phyloP scores from a whole-genome alignment of 2,329 filamentous ascomycete genomes.

The Pseudogymnoascus sp. region DNA sequence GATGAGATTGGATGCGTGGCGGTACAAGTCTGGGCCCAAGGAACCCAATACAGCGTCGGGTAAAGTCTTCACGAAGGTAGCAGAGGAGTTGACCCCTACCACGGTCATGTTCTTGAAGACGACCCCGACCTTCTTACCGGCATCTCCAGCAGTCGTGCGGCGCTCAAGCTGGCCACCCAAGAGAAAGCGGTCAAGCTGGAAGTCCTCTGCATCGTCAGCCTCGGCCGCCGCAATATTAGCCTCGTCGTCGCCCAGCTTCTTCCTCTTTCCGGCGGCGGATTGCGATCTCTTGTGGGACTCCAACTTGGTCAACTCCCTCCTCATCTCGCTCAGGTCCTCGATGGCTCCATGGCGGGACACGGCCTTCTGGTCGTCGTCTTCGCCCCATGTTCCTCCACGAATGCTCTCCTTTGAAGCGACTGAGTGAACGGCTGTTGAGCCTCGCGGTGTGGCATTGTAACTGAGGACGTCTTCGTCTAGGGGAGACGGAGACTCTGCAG shows the following conservation, averaged over 20 bases:
- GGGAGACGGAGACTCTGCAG: conserved; percentile 5
- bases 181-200: conserved; percentile 63
- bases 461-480: neutral
- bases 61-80: conserved; percentile 62
- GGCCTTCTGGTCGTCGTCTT: conserved; percentile 2
- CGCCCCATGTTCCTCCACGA: conserved; percentile 2
- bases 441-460: neutral
- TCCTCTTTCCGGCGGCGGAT: neutral
- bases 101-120: conserved; percentile 70
- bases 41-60: conserved; percentile 68
- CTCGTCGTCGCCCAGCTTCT: neutral
- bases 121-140: conserved; percentile 70
- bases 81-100: conserved; percentile 57
- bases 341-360: conserved; percentile 1
- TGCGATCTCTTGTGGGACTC: neutral
- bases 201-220: conserved; percentile 46
- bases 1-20: conserved; percentile 37
- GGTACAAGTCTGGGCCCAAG: conserved; percentile 73
- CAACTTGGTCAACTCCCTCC: neutral
- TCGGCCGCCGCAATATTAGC: neutral
- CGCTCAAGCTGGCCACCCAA: conserved; percentile 69
- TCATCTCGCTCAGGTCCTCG: neutral
- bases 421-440: conserved; percentile 1
- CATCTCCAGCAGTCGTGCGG: conserved; percentile 50
- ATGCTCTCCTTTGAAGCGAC: neutral